phyloP scores from a whole-genome alignment of 2,329 filamentous ascomycete genomes.

The Fusarium sp. region DNA sequence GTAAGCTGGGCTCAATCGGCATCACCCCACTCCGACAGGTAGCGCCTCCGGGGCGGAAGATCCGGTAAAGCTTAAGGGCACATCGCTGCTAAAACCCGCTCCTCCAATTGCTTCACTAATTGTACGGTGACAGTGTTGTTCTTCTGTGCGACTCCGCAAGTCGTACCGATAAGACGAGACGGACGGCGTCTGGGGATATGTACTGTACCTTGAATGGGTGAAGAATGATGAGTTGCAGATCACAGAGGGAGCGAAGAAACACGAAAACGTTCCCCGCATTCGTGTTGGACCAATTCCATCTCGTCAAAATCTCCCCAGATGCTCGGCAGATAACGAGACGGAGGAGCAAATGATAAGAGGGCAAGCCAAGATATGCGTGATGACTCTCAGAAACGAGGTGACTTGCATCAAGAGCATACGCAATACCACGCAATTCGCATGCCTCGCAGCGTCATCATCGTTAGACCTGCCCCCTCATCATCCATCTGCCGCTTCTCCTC shows the following conservation, averaged over 20 bases:
- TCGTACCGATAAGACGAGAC: slow-evolving; percentile 17
- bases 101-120: neutral
- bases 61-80: slow-evolving; percentile 35
- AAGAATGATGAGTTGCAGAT: slow-evolving; percentile 6
- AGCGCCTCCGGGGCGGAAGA: slow-evolving; percentile 36
- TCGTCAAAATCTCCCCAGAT: slow-evolving; percentile 12
- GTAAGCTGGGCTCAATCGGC: slow-evolving; percentile 17
- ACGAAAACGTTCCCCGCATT: slow-evolving; percentile 22
- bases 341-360: neutral
- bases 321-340: slow-evolving; percentile 11
- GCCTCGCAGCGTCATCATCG: slow-evolving; percentile 22
- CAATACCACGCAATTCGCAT: slow-evolving; percentile 19
- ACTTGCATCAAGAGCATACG: slow-evolving; percentile 21
- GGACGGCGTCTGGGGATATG: slow-evolving; percentile 16
- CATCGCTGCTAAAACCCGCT: neutral
- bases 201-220: neutral
- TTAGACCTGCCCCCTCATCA: neutral
- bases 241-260: neutral
- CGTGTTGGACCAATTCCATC: slow-evolving; percentile 19
- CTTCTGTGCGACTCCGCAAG: neutral
- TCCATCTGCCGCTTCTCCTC: neutral
- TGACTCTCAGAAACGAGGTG: neutral
- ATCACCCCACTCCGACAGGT: slow-evolving; percentile 23
- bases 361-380: neutral
- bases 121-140: neutral